Evolutionary conservation across 192 early-diverging fungal species (phyloP), one percentile per base, ranked within the genome.

Genomic region (Chytriomyces sp.): DNA sequence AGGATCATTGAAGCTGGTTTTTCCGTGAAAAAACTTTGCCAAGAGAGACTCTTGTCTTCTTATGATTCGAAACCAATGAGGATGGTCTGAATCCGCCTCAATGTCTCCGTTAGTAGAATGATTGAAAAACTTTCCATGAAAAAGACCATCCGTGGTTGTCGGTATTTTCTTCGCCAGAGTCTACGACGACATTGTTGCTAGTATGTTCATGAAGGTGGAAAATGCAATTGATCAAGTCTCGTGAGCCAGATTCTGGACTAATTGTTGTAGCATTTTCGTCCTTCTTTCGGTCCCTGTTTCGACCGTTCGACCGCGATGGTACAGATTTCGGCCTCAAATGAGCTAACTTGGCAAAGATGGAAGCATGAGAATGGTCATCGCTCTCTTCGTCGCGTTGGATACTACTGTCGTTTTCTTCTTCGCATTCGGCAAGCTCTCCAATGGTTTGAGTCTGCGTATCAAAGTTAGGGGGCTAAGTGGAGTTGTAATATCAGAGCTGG

Each of bases 31-130:
- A 28, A 52, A 68, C 36, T 68, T 68, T 25, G 66, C 66, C 8
- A 68, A 68, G n/a, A 68, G 34, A 5, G 33, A 52, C 33, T 68
- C 66, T 68, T 68, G 66, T 37, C 66, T 19, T 37, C 38, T 53
- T 14, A 53, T 53, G 22, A 68, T 68, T 17, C 34, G 66, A 36
- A 52, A 52, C 66, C 66, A 68, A 32, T 55, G 66, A 7, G 66
- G 66, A 37, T 68, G 66, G 7, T 68, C 66, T 3, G 28, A n/a
- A 8, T 68, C 49, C 31, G 14, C 28, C n/a, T 30, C 34, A 8
- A 25, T 25, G 33, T 53, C 33, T 19, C 40, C 10, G 33, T 68
- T 8, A 14, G 7, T 25, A 12, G 37, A 31, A 32, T 64, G 63
- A 38, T 68, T 49, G 28, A 52, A 52, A 56, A 68, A 68, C 32